Conservation (phyloP, 345 rosid species). For the Sisymbrium irio region DNA sequence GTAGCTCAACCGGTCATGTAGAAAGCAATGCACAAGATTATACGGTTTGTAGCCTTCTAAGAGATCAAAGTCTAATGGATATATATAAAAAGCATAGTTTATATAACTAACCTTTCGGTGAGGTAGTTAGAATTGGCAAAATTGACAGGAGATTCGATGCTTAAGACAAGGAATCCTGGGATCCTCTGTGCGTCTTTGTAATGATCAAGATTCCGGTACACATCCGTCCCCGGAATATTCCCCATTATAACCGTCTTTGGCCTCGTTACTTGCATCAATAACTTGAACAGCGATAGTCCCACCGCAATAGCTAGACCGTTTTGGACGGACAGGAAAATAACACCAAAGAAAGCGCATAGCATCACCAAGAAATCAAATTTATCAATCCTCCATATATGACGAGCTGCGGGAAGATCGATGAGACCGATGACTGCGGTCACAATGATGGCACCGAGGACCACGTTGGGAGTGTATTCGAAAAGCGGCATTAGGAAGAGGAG, state of each 20-base stretch:
- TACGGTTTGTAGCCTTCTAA: not conserved
- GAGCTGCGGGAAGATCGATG: slow-evolving; percentile 83
- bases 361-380: slow-evolving; percentile 82
- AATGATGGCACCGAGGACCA: slow-evolving; percentile 86
- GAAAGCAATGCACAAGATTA: not conserved
- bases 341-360: slow-evolving; percentile 83
- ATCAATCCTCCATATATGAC: slow-evolving; percentile 77
- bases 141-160: slow-evolving; percentile 83
- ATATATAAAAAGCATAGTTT: not conserved
- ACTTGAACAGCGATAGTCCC: slow-evolving; percentile 79
- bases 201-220: slow-evolving; percentile 65
- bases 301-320: slow-evolving; percentile 87
- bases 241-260: slow-evolving; percentile 82
- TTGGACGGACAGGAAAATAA: slow-evolving; percentile 78
- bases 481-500: slow-evolving; percentile 92
- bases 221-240: slow-evolving; percentile 71
- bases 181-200: slow-evolving; percentile 69
- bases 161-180: slow-evolving; percentile 73
- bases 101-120: slow-evolving; percentile 62
- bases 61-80: no score
- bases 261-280: slow-evolving; percentile 77
- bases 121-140: slow-evolving; percentile 85
- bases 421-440: slow-evolving; percentile 90
- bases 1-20: not conserved
- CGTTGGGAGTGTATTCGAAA: slow-evolving; percentile 91